Conservation (phyloP, 495 filamentous ascomycete species). For the Daldinia concentrica region DNA sequence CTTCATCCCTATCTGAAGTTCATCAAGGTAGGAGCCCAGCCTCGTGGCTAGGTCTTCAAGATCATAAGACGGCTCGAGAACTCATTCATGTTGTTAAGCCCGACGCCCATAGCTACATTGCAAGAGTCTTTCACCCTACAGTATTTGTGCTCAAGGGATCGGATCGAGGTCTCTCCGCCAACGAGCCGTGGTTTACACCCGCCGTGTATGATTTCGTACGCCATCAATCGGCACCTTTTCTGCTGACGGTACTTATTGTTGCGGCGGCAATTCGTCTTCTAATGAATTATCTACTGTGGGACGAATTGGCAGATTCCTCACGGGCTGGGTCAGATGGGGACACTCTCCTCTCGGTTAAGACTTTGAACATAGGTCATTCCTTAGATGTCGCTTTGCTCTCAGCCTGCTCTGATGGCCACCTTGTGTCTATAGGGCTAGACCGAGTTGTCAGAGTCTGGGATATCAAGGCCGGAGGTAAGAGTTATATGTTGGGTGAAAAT, state of each 20-base stretch:
- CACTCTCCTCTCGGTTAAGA: conserved; percentile 63
- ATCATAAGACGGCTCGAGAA: conserved; percentile 76
- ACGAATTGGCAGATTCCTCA: conserved; percentile 52
- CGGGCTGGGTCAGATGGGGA: conserved; percentile 54
- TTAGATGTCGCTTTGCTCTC: conserved; percentile 71
- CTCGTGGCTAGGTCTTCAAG: conserved; percentile 76
- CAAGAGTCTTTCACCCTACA: conserved; percentile 71
- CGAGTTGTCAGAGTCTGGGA: conserved; percentile 69
- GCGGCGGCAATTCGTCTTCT: conserved; percentile 66
- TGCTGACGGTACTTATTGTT: conserved; percentile 62
- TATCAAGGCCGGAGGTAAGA: conserved; percentile 54
- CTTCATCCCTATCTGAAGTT: conserved; percentile 58
- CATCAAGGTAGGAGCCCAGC: conserved; percentile 74
- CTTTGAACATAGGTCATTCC: conserved; percentile 66
- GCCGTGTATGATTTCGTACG: conserved; percentile 64
- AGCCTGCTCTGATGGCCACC: conserved; percentile 63
- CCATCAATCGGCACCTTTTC: conserved; percentile 65
- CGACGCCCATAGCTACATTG: conserved; percentile 69
- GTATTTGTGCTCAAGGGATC: conserved; percentile 73
- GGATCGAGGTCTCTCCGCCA: conserved; percentile 59
- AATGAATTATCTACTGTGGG: conserved; percentile 72
- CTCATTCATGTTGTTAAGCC: conserved; percentile 75
- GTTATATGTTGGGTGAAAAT: conserved; percentile 52
- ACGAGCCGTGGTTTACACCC: conserved; percentile 57
- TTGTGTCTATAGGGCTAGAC: conserved; percentile 74